Conservation (phyloP, 495 filamentous ascomycete genomes). For the Hypoxylon perforatum region DNA sequence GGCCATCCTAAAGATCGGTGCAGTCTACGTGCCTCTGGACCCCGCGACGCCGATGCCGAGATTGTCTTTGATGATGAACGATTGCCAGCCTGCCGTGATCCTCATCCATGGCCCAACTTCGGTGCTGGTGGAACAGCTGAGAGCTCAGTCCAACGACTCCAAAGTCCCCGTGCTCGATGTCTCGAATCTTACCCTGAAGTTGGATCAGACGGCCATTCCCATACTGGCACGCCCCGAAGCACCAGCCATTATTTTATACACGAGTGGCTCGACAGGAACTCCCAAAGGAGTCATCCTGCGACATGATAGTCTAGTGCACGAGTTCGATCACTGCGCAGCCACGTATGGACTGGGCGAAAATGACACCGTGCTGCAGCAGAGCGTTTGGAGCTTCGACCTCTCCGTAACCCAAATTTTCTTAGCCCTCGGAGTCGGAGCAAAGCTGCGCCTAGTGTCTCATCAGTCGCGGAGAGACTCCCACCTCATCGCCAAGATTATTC, state of each 20-base stretch:
- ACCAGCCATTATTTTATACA: neutral
- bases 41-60: constrained; percentile 37
- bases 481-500: constrained; percentile 38
- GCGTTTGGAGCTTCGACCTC: constrained; percentile 44
- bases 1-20: constrained; percentile 60
- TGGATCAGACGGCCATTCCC: neutral
- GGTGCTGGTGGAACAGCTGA: constrained; percentile 1
- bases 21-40: constrained; percentile 65
- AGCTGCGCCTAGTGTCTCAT: constrained; percentile 30
- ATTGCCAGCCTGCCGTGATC: constrained; percentile 31
- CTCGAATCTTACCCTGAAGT: neutral
- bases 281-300: too few relatives aligned
- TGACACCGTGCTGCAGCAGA: constrained; percentile 43
- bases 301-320: constrained; percentile 26
- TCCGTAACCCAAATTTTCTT: constrained; percentile 45
- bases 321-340: constrained; percentile 25
- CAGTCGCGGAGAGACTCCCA: constrained; percentile 35
- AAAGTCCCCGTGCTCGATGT: neutral
- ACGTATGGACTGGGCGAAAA: constrained; percentile 25
- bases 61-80: constrained; percentile 27
- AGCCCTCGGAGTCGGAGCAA: constrained; percentile 41
- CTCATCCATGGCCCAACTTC: constrained; percentile 58
- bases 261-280: neutral
- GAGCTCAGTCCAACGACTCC: too few relatives aligned
- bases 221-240: neutral